Base-by-base conservation (phyloP, 1,139 yeast genomes). In the Hanseniaspora sp. region DNA sequence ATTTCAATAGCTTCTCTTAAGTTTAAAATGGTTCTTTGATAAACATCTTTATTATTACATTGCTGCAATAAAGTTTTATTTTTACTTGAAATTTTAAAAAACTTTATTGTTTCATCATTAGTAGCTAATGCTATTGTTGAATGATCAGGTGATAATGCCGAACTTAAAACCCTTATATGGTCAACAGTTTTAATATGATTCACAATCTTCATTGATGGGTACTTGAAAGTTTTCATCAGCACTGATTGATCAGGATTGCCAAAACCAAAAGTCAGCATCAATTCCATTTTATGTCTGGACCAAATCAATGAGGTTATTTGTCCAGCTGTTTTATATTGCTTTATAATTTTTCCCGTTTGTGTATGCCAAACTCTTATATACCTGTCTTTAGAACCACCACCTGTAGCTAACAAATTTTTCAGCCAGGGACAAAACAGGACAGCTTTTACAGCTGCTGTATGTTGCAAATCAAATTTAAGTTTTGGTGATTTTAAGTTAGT, bases 341-440 rank as follows among this genome's bases (percentile, higher is more conserved):
- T 71, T 37, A 87, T 67, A 46, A 85, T 66, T 0, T 92, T 82
- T 0, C 95, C 96, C 0, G 92, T 74, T 2, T 70, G 69, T 0
- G 92, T 76, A 66, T 90, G 95, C 95, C 96, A 88, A 64, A 87
- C 86, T 54, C 87, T 71, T 13, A 73, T 70, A 29, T 72, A 73
- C 71, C 84, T 74, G 64, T 85, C 95, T 55, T 82, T 79, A 30
- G 86, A 80, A 0, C 95, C 95, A 23, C 90, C 95, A 0, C 95
- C 95, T 0, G 94, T 84, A 8, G 87, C 94, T 54, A 85, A 68
- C 31, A 85, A 67, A 45, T 83, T 77, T 53, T 76, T 78, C 58
- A 85, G 83, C 79, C 83, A 83, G 0, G 95, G 95, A 65, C 94
- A 84, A 71, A 82, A 85, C 29, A 86, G 79, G 57, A 85, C 72